Conservation (phyloP, 2,329 filamentous ascomycete genomes). For the Botrytis aclada region DNA sequence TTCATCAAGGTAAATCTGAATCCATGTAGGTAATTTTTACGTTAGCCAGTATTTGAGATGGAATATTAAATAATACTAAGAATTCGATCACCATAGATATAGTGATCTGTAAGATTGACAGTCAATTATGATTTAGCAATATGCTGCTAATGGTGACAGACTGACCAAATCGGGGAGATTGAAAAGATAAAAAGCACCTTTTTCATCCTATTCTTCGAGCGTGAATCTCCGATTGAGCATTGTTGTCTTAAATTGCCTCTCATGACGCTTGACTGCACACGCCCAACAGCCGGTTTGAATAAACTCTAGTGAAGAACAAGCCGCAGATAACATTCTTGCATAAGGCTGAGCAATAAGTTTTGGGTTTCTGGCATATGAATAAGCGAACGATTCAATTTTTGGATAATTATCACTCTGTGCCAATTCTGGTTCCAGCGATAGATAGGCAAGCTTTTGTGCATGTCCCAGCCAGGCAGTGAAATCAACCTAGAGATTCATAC, state of each 20-base stretch:
- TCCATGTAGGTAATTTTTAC: too few relatives aligned
- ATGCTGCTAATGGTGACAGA: too few relatives aligned
- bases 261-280: background rate
- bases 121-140: background rate
- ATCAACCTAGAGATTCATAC: background rate
- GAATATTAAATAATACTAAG: background rate
- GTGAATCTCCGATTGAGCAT: background rate
- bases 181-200: background rate
- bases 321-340: background rate
- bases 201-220: background rate
- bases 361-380: background rate
- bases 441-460: too few relatives aligned
- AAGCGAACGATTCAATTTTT: background rate
- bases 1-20: background rate
- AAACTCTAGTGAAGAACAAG: background rate
- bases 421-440: background rate
- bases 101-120: background rate
- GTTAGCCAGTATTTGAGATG: background rate
- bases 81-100: background rate
- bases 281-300: background rate
- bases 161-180: background rate
- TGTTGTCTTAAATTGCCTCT: background rate
- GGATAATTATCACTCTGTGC: too few relatives aligned
- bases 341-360: background rate
- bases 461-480: too few relatives aligned